A percentile compares a stretch with the other conserved stretches of the same genome.
Conservation (phyloP, 1,284 basidiomycete genomes). For the Rhodotorula mucilaginosa region DNA sequence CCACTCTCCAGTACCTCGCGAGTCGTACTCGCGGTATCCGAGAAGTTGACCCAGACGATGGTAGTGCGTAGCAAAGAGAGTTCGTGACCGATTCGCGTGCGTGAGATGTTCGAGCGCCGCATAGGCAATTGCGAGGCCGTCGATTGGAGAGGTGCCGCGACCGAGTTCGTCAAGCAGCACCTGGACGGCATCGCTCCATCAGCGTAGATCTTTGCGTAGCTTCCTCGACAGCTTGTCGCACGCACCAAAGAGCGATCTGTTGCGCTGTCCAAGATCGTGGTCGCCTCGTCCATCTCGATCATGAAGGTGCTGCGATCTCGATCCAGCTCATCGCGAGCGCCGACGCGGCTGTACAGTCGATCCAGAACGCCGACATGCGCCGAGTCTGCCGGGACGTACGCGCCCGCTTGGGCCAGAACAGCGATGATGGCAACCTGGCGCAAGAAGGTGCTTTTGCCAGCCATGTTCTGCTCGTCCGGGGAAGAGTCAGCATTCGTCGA, state of each 20-base stretch:
- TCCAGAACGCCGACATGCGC: constrained; percentile 84
- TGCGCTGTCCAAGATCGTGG: constrained; percentile 65
- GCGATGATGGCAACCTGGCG: constrained; percentile 87
- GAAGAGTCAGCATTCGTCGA: too few species aligned
- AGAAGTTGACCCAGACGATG: constrained; percentile 81
- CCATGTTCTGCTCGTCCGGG: constrained; percentile 33
- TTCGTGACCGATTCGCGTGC: constrained; percentile 69
- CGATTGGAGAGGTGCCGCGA: constrained; percentile 85
- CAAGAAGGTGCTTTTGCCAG: constrained; percentile 80
- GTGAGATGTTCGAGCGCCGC: constrained; percentile 81
- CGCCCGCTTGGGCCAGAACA: constrained; percentile 87
- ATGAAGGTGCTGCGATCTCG: constrained; percentile 67
- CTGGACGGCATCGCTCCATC: constrained; percentile 50
- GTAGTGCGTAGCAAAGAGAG: constrained; percentile 95
- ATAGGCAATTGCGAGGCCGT: constrained; percentile 90
- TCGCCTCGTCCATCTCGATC: constrained; percentile 54
- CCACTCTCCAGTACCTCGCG: constrained; percentile 33
- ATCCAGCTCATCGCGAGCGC: constrained; percentile 92
- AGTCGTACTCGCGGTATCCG: constrained; percentile 54
- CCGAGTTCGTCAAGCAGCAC: constrained; percentile 98
- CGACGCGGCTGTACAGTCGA: constrained; percentile 87
- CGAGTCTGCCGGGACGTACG: constrained; percentile 81
- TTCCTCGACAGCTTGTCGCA: constrained; percentile 20
- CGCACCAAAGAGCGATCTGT: constrained; percentile 70
- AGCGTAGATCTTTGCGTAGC: background rate